These are phyloP conservation scores for Termitomyces sp. DNA, from an alignment of 768 basidiomycete species.

Conservation along the genomic window DNA sequence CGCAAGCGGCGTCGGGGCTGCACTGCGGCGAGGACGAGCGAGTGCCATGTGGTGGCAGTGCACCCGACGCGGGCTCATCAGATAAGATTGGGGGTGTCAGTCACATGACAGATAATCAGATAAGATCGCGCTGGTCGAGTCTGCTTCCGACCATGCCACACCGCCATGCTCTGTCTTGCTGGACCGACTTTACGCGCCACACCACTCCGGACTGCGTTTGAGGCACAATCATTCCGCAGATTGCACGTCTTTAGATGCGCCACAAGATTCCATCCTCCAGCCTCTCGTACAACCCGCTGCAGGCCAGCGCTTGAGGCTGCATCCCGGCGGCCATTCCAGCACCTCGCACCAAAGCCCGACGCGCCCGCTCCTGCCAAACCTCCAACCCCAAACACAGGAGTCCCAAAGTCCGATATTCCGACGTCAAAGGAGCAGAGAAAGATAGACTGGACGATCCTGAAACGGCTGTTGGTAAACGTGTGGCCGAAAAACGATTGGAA, in stretches of 20 bases:
- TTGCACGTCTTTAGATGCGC: not conserved
- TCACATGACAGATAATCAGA: no score
- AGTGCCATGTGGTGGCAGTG: slow-evolving; percentile 12
- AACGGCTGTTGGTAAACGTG: slow-evolving; percentile 77
- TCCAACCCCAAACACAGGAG: not conserved
- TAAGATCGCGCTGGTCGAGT: not conserved
- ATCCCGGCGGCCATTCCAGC: slow-evolving; percentile 11
- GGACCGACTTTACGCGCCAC: not conserved
- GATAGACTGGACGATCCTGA: slow-evolving; percentile 86
- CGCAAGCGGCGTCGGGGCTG: slow-evolving; percentile 8
- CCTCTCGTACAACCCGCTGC: not conserved
- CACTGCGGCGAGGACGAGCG: slow-evolving; percentile 9
- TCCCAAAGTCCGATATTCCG: slow-evolving; percentile 14
- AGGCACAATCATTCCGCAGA: not conserved
- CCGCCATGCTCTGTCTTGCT: not conserved
- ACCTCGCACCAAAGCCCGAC: slow-evolving; percentile 15
- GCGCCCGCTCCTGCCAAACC: slow-evolving; percentile 6
- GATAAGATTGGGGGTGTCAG: not conserved
- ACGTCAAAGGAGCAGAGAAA: slow-evolving; percentile 49
- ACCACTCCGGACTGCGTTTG: not conserved
- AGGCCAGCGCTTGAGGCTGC: not conserved
- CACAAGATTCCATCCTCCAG: not conserved
- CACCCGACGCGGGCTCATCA: not conserved
- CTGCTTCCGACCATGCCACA: not conserved
- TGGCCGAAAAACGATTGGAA: slow-evolving; percentile 89